phyloP scores from a whole-genome alignment of 306 rosid species.

The Gleditsia sinensis region DNA sequence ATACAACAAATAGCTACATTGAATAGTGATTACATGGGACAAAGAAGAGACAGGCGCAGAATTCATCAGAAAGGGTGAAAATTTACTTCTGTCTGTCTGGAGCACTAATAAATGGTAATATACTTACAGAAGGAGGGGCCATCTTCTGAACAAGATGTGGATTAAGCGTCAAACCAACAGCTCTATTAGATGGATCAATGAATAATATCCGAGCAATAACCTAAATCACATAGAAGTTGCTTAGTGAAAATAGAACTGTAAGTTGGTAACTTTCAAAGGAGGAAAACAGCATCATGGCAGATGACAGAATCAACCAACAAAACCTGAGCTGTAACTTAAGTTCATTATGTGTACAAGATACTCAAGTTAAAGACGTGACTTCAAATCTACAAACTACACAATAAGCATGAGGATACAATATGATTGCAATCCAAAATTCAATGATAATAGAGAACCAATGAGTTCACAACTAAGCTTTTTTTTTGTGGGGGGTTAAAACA shows the following conservation, averaged over 20 bases:
- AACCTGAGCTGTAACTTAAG: neutral
- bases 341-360: neutral
- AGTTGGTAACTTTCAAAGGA: conserved; percentile 4
- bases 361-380: conserved; percentile 10
- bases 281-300: neutral
- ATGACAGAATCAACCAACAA: conserved; percentile 23
- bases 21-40: neutral
- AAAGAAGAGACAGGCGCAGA: neutral
- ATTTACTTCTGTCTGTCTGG: neutral
- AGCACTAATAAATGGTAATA: conserved; percentile 14
- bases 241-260: conserved; percentile 16
- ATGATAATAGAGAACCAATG: conserved; percentile 6
- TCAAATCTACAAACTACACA: conserved; percentile 17
- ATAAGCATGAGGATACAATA: conserved; percentile 9
- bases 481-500: neutral
- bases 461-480: neutral
- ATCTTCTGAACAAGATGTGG: conserved; percentile 83
- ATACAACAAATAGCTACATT: conserved; percentile 1
- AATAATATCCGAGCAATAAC: conserved; percentile 85
- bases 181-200: conserved; percentile 88
- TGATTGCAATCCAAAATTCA: conserved; percentile 18
- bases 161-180: conserved; percentile 94
- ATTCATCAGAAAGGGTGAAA: conserved; percentile 24
- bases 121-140: conserved; percentile 80
- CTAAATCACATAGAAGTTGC: conserved; percentile 46